Conservation (phyloP, 2,329 filamentous ascomycete genomes). For the Calonectria hawksworthii region DNA sequence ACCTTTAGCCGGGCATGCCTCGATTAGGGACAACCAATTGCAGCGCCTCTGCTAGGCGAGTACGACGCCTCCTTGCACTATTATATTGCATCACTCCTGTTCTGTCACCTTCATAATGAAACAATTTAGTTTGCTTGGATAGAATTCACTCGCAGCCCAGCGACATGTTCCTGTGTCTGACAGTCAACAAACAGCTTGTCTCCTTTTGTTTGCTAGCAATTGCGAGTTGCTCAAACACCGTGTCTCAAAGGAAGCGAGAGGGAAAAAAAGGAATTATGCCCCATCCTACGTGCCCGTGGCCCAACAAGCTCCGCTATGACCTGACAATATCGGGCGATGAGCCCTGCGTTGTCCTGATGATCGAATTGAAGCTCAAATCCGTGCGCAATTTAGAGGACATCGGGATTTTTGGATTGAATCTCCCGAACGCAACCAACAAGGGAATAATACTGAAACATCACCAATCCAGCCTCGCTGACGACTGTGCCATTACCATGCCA, state of each 20-base stretch:
- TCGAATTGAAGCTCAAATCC: not conserved
- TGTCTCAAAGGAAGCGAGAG: not conserved
- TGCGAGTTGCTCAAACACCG: not conserved
- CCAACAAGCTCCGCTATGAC: constrained; percentile 1
- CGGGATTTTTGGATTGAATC: not conserved
- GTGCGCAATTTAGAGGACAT: not conserved
- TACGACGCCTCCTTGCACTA: not conserved
- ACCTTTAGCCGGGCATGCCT: constrained; percentile 10
- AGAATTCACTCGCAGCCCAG: not conserved
- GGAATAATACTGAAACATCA: not conserved
- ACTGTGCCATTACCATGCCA: not conserved
- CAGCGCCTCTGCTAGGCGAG: not conserved
- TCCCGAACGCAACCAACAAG: not conserved
- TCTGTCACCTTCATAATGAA: not conserved
- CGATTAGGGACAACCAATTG: not conserved
- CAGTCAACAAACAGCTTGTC: not conserved
- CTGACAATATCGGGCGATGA: not conserved
- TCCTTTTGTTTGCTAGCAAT: not conserved
- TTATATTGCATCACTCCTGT: not conserved
- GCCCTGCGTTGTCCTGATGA: not conserved
- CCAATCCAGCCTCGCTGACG: not conserved
- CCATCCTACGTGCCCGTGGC: not conserved
- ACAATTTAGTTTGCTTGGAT: not conserved
- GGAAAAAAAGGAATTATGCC: not conserved
- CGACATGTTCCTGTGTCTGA: not conserved